Base-by-base conservation (phyloP, 192 early-diverging fungal genomes). In the Thamnidium elegans region DNA sequence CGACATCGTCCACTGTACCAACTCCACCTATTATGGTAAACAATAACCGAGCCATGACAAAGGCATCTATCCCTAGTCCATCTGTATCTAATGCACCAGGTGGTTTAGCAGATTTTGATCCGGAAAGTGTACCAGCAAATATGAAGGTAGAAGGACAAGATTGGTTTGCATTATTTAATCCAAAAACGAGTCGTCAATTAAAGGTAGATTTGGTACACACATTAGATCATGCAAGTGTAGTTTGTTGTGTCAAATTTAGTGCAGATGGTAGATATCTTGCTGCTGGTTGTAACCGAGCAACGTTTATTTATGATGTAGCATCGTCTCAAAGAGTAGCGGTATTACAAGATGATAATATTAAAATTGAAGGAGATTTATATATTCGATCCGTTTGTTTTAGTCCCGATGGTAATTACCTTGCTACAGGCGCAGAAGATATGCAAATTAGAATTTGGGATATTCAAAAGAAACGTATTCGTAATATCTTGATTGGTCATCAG, bases 201-300 rank as follows among this genome's bases (percentile, higher is more conserved):
- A 83, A 86, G 66, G 87, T 90, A n/a, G 90, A 89, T 62, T 71
- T 89, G 36, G 70, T 92, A 45, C 84, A 87, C 34, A 79, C 80
- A 8, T 74, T 84, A 48, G 84, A 84, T 19, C 84, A 84, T 50
- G 62, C 66, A 1, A 93, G 92, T 71, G 97, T 99, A 9, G 97
- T 99, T 8, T 99, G 97, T 77, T 99, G 94, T 73, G 94, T 98
- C 42, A 92, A 92, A 63, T 99, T 99, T 65, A 96, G 93, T 61
- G 81, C 86, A 21, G 94, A 98, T 76, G 97, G 97, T 50, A 89
- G 88, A 70, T 89, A 86, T 60, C 84, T 99, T 45, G 97, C 95
- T 44, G 94, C 96, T 3, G 97, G 97, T 14, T 96, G 93, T 79
- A 99, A 97, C 76, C 88, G 87, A 30, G 84, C 82, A 39, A 90